These are phyloP conservation scores for Amanita jacksonii DNA, from an alignment of 768 basidiomycete genomes.

Conservation along the genomic window DNA sequence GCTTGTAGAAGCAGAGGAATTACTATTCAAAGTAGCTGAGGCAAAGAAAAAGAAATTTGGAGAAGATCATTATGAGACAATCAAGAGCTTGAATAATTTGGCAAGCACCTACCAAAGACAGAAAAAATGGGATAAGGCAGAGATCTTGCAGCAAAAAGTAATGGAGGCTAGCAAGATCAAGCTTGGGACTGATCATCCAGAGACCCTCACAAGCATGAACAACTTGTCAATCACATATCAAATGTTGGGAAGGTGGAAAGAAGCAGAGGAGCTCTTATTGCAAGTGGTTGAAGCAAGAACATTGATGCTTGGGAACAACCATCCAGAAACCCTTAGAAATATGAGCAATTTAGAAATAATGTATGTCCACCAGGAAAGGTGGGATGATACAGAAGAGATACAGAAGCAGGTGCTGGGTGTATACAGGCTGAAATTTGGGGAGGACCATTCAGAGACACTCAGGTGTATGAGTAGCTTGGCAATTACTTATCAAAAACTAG, in stretches of 20 bases:
- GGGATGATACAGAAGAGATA: conserved; percentile 1
- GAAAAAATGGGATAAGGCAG: conserved; percentile 2
- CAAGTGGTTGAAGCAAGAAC: background rate
- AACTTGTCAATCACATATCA: background rate
- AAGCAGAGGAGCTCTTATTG: background rate
- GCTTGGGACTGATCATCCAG: conserved; percentile 5
- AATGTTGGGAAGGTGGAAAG: background rate
- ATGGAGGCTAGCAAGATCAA: background rate
- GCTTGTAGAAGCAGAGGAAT: background rate
- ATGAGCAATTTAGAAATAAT: background rate
- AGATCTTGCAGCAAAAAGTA: background rate
- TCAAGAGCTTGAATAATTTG: conserved; percentile 3
- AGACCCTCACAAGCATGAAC: conserved; percentile 1
- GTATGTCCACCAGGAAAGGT: background rate
- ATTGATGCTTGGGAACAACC: background rate
- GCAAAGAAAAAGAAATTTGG: background rate
- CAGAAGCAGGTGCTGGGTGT: background rate
- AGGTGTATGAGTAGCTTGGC: background rate
- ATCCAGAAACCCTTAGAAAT: conserved; percentile 3
- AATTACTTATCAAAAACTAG: background rate
- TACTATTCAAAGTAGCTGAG: background rate
- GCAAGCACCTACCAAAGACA: background rate
- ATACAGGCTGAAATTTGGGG: background rate
- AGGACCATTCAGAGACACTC: background rate
- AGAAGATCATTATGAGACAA: background rate